Evolutionary conservation across 352 stramenopile genomes (phyloP).

Genomic region (Phytophthora pseudosyringae): DNA sequence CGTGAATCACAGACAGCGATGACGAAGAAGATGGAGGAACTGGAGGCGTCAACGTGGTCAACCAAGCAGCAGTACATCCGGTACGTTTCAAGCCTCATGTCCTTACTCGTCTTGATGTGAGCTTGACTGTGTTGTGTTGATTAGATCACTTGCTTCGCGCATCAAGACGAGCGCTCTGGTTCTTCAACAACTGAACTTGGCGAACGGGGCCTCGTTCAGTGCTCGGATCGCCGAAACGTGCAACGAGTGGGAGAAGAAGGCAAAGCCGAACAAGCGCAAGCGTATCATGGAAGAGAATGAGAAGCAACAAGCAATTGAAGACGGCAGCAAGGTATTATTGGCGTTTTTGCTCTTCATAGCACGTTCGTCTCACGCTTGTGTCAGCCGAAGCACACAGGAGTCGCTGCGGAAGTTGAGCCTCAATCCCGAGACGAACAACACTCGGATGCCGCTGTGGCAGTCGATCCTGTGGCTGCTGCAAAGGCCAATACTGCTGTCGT

Average conservation of each 20-base stretch:
- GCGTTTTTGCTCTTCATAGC: constrained; percentile 3
- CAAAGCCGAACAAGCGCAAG: constrained; percentile 54
- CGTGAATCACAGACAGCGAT: constrained; percentile 54
- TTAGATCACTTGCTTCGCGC: constrained; percentile 63
- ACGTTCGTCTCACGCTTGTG: constrained; percentile 25
- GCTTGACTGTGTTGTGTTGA: background rate
- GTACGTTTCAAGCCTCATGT: constrained; percentile 26
- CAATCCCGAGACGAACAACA: background rate
- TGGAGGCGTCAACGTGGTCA: constrained; percentile 44
- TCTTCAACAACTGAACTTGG: constrained; percentile 48
- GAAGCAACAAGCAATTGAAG: constrained; percentile 8
- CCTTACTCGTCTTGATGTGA: background rate
- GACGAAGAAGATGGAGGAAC: constrained; percentile 49
- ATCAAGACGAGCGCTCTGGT: constrained; percentile 60
- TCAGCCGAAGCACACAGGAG: constrained; percentile 31
- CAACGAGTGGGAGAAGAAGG: constrained; percentile 32
- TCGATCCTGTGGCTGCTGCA: constrained; percentile 5
- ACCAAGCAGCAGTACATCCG: constrained; percentile 68
- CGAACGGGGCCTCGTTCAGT: constrained; percentile 29
- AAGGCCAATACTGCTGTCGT: background rate
- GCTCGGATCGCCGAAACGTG: constrained; percentile 33
- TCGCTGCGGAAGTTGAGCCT: constrained; percentile 1
- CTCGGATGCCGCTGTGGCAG: background rate
- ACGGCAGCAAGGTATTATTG: constrained; percentile 31
- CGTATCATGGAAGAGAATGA: constrained; percentile 18